phyloP scores from a whole-genome alignment of 441 rosid genomes.

The Sinapis alba region DNA sequence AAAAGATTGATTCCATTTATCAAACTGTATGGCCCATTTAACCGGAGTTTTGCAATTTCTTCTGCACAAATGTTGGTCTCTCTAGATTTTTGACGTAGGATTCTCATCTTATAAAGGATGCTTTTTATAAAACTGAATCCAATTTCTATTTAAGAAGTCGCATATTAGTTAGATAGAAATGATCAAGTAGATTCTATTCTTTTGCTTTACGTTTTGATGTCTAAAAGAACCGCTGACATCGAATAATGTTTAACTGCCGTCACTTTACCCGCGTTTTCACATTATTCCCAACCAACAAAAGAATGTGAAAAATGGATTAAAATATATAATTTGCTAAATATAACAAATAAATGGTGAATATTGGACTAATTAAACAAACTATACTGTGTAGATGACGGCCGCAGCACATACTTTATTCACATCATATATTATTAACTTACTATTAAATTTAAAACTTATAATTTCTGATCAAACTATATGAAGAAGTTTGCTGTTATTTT shows the following conservation, averaged over 20 bases:
- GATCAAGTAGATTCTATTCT: constrained; percentile 35
- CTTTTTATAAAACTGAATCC: not conserved
- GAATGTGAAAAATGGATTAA: constrained; percentile 1
- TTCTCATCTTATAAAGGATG: not conserved
- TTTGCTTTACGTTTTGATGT: constrained; percentile 34
- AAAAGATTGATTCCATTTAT: not conserved
- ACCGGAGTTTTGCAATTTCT: not conserved
- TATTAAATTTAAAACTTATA: not conserved
- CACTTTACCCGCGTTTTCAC: constrained; percentile 41
- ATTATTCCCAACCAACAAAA: constrained; percentile 25
- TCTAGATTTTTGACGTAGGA: not conserved
- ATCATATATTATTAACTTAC: not conserved
- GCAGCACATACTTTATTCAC: constrained; percentile 13
- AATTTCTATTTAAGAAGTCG: not conserved
- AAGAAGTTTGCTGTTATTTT: not conserved
- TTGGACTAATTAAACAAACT: constrained; percentile 14
- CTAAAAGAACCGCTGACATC: not conserved
- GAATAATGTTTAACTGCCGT: constrained; percentile 32
- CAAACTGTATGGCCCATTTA: not conserved
- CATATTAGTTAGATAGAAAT: constrained; percentile 20
- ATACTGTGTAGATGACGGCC: constrained; percentile 35
- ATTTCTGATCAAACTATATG: not conserved
- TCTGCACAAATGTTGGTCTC: not conserved
- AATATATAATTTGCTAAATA: not conserved
- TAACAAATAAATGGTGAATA: constrained; percentile 3